Base-by-base conservation (phyloP, 2,329 filamentous ascomycete genomes). In the Fusarium anguioides region DNA sequence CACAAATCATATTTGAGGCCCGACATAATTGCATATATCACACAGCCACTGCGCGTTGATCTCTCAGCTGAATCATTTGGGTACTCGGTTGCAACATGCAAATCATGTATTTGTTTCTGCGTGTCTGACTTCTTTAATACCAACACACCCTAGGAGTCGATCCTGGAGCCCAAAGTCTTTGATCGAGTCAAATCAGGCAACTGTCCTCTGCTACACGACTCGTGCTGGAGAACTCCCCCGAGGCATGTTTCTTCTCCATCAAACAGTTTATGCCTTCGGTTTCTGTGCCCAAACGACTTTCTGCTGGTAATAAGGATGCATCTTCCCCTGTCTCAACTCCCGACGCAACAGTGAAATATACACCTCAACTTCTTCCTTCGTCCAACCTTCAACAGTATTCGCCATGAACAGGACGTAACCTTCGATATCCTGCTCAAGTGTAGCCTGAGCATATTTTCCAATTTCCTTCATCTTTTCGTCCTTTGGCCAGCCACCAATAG, bases 331-430 rank as follows among this genome's bases (percentile, higher is more conserved):
- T 2, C 54, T 44, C 14, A 72, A 7, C 45, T 72, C 70, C 3
- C 58, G 49, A 18, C 68, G 68, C 1, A 72, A 54, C 31, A 70
- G 52, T 5, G 65, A 61, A 3, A 69, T 66, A 20, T 71, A 70
- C 4, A 66, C 57, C 20, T 66, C 40, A 0, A 74, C 55, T 55
- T 74, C 61, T 2, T 44, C 54, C 3, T 53, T 65, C 0, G 60
- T 54, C 69, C 72, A 74, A 0, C 67, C 61, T 6, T 63, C 64
- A 0, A 74, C 46, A 0, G 62, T 60, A 10, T 54, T 65, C 0
- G 68, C 69, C 57, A 72, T 66, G 51, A 69, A 73, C 2, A 69
- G 27, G 0, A 73, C 57, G 2, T 69, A 65, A 0, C 70, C 71
- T 8, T 71, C 67, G 0, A 65, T 61, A 10, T 73, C 70, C 26